Evolutionary conservation across 495 filamentous ascomycete genomes (phyloP).

Genomic region (Lepidopterella palustris): DNA sequence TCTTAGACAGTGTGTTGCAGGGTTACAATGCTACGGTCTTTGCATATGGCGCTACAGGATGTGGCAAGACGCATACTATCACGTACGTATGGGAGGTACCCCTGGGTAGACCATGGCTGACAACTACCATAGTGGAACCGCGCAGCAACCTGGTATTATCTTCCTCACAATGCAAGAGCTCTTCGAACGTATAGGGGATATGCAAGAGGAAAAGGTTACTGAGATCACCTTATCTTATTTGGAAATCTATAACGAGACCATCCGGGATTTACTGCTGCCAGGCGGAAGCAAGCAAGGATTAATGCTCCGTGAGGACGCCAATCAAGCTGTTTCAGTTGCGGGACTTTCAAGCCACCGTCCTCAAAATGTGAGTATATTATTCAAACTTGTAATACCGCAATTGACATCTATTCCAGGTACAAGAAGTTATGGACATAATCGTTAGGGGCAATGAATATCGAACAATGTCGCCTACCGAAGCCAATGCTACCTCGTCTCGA

Average conservation of each 20-base stretch:
- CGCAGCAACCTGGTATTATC: constrained; percentile 93
- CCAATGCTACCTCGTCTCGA: constrained; percentile 94
- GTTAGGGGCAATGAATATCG: constrained; percentile 88
- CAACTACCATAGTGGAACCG: constrained; percentile 57
- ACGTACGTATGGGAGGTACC: constrained; percentile 28
- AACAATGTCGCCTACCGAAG: constrained; percentile 94
- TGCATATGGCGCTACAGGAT: constrained; percentile 95
- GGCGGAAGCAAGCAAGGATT: constrained; percentile 79
- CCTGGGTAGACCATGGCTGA: constrained; percentile 10
- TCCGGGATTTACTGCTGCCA: constrained; percentile 85
- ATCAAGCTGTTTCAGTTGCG: constrained; percentile 87
- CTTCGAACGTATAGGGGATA: constrained; percentile 88
- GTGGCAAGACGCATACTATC: constrained; percentile 98
- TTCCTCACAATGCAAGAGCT: constrained; percentile 98
- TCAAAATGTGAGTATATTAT: constrained; percentile 53
- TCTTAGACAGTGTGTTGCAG: constrained; percentile 91
- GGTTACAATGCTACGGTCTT: constrained; percentile 99
- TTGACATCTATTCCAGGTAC: constrained; percentile 33
- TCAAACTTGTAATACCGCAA: no score
- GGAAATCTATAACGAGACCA: constrained; percentile 99
- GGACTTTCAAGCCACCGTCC: constrained; percentile 90
- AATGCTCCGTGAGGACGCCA: constrained; percentile 90
- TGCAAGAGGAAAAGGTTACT: constrained; percentile 75
- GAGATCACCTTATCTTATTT: constrained; percentile 92
- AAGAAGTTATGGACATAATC: constrained; percentile 99